Percentiles rank a stretch among this genome's conserved stretches.
phyloP scores from a whole-genome alignment of 768 basidiomycete genomes.

The Albatrellus ellisii region DNA sequence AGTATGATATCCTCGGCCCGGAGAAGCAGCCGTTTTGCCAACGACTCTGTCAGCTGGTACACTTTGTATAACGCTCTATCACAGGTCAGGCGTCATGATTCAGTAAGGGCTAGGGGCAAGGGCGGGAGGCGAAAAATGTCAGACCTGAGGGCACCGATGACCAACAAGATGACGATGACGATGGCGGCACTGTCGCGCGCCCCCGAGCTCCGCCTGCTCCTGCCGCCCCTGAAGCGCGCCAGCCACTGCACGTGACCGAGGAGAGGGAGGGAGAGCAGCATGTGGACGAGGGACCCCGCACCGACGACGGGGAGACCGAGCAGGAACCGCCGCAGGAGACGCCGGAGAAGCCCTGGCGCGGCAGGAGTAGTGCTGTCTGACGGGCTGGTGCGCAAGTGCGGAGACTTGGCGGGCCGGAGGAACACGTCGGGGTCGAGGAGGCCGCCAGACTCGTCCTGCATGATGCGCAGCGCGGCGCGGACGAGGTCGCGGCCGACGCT shows the following conservation, averaged over 20 bases:
- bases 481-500: slow-evolving; percentile 12
- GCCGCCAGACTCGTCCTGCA: slow-evolving; percentile 12
- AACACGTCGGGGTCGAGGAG: slow-evolving; percentile 10
- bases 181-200: slow-evolving; percentile 54
- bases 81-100: slow-evolving; percentile 10
- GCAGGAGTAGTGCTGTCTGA: slow-evolving; percentile 2
- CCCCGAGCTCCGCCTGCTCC: slow-evolving; percentile 32
- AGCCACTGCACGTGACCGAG: slow-evolving; percentile 60
- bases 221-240: slow-evolving; percentile 47
- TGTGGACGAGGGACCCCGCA: slow-evolving; percentile 60
- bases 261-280: slow-evolving; percentile 50
- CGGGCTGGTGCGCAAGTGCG: too few species aligned
- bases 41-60: slow-evolving; percentile 46
- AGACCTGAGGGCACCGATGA: slow-evolving; percentile 52
- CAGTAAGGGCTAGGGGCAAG: neutral
- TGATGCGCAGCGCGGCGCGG: slow-evolving; percentile 12
- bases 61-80: slow-evolving; percentile 58
- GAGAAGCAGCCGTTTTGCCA: slow-evolving; percentile 46
- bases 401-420: slow-evolving; percentile 32
- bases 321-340: slow-evolving; percentile 57
- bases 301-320: slow-evolving; percentile 70
- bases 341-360: slow-evolving; percentile 35
- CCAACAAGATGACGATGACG: slow-evolving; percentile 45
- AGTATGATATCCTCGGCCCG: slow-evolving; percentile 73
- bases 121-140: slow-evolving; percentile 10